These are phyloP conservation scores for Beauveria australis DNA, from an alignment of 2,329 filamentous ascomycete species.

Conservation along the genomic window DNA sequence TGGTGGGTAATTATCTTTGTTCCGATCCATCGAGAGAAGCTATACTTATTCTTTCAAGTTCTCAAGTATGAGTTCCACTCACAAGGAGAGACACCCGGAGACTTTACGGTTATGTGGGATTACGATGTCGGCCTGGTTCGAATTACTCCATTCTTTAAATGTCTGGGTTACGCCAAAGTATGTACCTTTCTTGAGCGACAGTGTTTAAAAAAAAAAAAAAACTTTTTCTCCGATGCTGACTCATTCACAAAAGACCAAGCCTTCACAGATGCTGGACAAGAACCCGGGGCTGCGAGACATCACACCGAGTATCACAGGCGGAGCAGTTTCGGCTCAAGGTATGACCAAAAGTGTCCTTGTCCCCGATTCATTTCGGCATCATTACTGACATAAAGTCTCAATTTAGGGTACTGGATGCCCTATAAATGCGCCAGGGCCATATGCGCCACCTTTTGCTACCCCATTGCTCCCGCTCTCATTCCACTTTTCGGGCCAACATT, in stretches of 20 bases:
- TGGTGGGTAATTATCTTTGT: conserved; percentile 43
- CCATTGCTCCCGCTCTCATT: conserved; percentile 76
- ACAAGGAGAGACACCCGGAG: conserved; percentile 51
- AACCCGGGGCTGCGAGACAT: conserved; percentile 84
- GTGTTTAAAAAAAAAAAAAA: too few species aligned
- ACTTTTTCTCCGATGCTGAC: neutral
- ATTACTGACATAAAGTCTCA: neutral
- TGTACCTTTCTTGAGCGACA: conserved; percentile 18
- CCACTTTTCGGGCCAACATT: conserved; percentile 86
- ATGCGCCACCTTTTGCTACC: conserved; percentile 81
- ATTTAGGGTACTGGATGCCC: conserved; percentile 89
- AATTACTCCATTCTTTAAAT: conserved; percentile 93
- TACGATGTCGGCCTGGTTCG: conserved; percentile 90
- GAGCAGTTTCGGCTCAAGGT: conserved; percentile 86
- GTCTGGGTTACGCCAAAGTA: conserved; percentile 80
- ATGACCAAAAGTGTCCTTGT: conserved; percentile 19
- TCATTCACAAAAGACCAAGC: conserved; percentile 58
- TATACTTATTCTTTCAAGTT: conserved; percentile 38
- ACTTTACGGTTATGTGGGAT: conserved; percentile 88
- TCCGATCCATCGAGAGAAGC: neutral
- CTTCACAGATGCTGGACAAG: conserved; percentile 69
- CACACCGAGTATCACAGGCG: conserved; percentile 89
- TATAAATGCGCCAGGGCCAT: conserved; percentile 78
- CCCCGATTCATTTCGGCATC: neutral
- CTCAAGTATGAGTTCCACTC: conserved; percentile 77